A percentile compares a stretch with the other conserved stretches of the same genome.
Conservation (phyloP, 176 grass and related monocot species). For the Aechmea fasciata region DNA sequence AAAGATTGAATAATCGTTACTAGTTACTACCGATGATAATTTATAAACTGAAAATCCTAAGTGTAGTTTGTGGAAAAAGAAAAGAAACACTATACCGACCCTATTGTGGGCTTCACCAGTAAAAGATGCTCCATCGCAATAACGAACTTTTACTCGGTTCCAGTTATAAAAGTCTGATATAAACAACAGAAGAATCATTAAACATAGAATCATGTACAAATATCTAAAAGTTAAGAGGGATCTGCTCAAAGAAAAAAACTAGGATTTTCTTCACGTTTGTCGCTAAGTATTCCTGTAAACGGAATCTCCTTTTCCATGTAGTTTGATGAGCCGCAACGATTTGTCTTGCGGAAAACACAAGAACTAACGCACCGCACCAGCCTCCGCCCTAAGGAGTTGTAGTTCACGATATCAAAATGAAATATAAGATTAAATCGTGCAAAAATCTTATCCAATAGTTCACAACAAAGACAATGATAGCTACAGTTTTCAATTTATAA, state of each 20-base stretch:
- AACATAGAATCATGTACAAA: not conserved
- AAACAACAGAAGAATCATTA: conserved; percentile 8
- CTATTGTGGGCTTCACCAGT: conserved; percentile 58
- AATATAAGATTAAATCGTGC: no score
- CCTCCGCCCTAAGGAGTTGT: no score
- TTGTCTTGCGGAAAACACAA: conserved; percentile 56
- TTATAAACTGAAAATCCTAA: no score
- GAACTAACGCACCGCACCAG: conserved; percentile 49
- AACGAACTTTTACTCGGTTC: conserved; percentile 94
- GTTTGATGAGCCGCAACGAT: conserved; percentile 60
- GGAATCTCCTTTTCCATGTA: conserved; percentile 57
- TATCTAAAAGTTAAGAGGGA: not conserved
- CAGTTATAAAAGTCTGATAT: conserved; percentile 89
- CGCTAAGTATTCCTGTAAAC: conserved; percentile 79
- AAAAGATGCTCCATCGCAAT: conserved; percentile 90
- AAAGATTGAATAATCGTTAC: no score
- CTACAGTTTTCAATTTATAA: no score
- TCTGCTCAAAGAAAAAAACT: conserved; percentile 21
- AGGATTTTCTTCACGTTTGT: conserved; percentile 73
- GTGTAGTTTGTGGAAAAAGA: not conserved
- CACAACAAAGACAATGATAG: no score
- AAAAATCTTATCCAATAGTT: no score
- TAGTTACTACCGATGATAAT: no score
- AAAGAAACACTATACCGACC: conserved; percentile 39
- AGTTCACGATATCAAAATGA: no score